Evolutionary conservation across 1,139 yeast species (phyloP), one percentile per base, ranked within the genome.

Genomic region (Blastobotrys serpentis): DNA sequence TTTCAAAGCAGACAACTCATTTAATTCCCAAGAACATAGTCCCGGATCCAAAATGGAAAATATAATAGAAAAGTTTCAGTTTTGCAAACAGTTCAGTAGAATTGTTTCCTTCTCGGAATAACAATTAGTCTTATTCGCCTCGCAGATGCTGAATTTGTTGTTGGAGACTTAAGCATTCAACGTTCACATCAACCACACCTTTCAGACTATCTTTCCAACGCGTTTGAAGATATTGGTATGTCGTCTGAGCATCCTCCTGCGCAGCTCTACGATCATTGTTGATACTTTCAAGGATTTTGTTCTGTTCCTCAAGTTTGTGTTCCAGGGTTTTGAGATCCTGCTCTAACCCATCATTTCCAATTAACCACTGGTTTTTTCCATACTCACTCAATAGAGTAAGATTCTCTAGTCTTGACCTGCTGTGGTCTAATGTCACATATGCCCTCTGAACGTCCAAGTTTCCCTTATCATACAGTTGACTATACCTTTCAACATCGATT

Each of bases 291-390:
- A 61, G 43, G 7, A 42, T 47, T 14, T 48, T 48, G 34, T 59
- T 56, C 26, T 52, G 54, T 43, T 39, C 40, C 7, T 55, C 49
- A 7, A 63, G 47, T 33, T 52, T 55, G 7, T 26, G 36, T 40
- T 65, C 66, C 7, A 64, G 37, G 11, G 29, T 47, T 40, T 48
- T 49, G 17, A 64, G 52, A 21, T 53, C 47, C 32, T 55, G 58
- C 43, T 63, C 68, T 17, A 63, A 47, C 29, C 51, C 51, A 48
- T 65, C 68, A 47, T 66, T 66, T 2, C 61, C 62, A 1, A 63
- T 57, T 10, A 65, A 57, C 70, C 70, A 66, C 46, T 63, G 67
- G 49, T 65, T 64, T 47, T 60, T 57, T 25, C 69, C 69, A 41
- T 56, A 57, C 40, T 61, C 56, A 1, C 53, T 51, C 40, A 63